Evolutionary conservation across 2,329 filamentous ascomycete genomes (phyloP).

Genomic region (Trichoderma sp.): DNA sequence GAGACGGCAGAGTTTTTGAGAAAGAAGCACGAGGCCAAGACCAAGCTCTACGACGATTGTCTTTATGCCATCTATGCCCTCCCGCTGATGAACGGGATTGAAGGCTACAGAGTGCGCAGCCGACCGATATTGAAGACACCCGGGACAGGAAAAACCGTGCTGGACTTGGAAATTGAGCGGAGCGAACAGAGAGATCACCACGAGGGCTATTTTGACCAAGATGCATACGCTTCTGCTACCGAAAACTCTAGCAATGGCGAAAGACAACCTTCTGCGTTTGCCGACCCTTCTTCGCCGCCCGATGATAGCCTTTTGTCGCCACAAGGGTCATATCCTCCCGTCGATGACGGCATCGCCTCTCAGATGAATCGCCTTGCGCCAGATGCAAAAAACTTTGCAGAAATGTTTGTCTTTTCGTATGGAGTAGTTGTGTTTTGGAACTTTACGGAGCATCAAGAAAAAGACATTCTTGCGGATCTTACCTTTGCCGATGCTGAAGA

Average conservation of each 20-base stretch:
- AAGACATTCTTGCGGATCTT: constrained; percentile 90
- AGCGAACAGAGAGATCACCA: constrained; percentile 87
- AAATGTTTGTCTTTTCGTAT: constrained; percentile 97
- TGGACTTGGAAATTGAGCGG: constrained; percentile 94
- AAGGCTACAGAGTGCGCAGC: constrained; percentile 84
- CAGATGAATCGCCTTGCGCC: constrained; percentile 60
- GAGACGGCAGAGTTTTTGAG: constrained; percentile 85
- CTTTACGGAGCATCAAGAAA: constrained; percentile 92
- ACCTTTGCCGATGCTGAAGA: constrained; percentile 76
- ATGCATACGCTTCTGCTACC: constrained; percentile 47
- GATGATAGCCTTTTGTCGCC: constrained; percentile 30
- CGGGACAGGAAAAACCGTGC: constrained; percentile 79
- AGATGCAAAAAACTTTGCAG: constrained; percentile 76
- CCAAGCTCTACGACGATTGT: constrained; percentile 97
- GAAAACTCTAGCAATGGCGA: constrained; percentile 32
- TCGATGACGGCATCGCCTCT: constrained; percentile 46
- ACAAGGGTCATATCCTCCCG: constrained; percentile 29
- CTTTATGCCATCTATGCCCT: constrained; percentile 94
- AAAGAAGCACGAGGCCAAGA: constrained; percentile 82
- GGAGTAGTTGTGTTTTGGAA: constrained; percentile 99
- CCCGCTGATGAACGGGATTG: constrained; percentile 77
- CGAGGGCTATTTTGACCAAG: constrained; percentile 84
- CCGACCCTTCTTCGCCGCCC: constrained; percentile 29
- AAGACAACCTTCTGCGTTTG: constrained; percentile 29
- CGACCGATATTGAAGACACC: constrained; percentile 90